Base-by-base conservation (phyloP, 2,329 filamentous ascomycete genomes). In the Hymenoscyphus infarciens region DNA sequence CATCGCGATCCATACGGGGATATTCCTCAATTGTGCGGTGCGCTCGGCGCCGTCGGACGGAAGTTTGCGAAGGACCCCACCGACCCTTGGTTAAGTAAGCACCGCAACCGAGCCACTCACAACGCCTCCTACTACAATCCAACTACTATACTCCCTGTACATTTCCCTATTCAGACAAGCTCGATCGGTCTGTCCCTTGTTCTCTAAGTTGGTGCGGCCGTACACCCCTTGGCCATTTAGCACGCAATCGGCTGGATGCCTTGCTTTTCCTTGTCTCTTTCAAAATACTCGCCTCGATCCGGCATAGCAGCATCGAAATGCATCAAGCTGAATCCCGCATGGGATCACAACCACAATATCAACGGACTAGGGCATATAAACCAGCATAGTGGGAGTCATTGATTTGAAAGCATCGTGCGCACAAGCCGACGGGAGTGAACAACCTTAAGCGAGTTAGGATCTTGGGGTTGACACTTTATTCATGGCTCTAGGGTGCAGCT, bases 1-100 rank as follows among this genome's bases (percentile, higher is more conserved):
- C 42, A 49, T 49, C 42, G 42, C 42, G 42, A 49, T 49, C 42
- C 42, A 8, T 49, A 27, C 25, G 25, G 4, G 25, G 4, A 27
- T 27, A 22, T 3, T 22, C 1, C 10, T 10, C 2, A 49, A 22
- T 49, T 49, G n/a, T 11, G 42, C n/a, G 25, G 42, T 49, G n/a
- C 35, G 42, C 58, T 58, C 59, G 64, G 64, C 63, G 68, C 39
- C 63, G 61, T 65, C 62, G 63, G 67, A 57, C 27, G 33, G 55
- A 49, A 11, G 56, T 31, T 56, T 27, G 33, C 19, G 19, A 16
- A 49, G 13, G 5, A 27, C 19, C 33, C 22, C 27, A 57, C 27
- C 13, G 31, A 35, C 55, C 15, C 25, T 33, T 22, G 6, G 57
- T 15, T 15, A 22, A 27, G 27, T 31, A 16, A n/a, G n/a, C n/a